Percentiles rank a stretch among this genome's conserved stretches.
phyloP scores from a whole-genome alignment of 768 basidiomycete genomes.

The Psilocybe subaeruginosa region DNA sequence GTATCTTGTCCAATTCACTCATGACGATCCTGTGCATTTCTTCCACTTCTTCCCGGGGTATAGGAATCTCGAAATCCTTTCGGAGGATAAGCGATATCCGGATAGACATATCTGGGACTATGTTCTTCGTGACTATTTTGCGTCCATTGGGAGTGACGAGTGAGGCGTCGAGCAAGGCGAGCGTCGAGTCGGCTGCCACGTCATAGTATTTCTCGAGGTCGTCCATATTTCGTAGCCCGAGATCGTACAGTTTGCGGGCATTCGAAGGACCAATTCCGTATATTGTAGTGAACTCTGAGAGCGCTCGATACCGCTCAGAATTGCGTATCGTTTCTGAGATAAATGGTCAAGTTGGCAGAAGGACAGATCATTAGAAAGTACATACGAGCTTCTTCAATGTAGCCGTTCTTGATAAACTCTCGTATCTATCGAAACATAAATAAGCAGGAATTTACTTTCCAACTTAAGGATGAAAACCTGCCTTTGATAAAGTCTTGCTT shows the following conservation, averaged over 20 bases:
- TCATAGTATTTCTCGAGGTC: constrained; percentile 74
- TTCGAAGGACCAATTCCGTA: constrained; percentile 78
- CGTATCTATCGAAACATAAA: constrained; percentile 46
- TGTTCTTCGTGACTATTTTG: constrained; percentile 19
- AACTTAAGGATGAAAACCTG: constrained; percentile 12
- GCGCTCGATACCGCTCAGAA: constrained; percentile 56
- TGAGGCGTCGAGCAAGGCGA: constrained; percentile 20
- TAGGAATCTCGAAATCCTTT: constrained; percentile 55
- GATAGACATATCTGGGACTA: constrained; percentile 42
- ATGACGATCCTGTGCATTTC: constrained; percentile 72
- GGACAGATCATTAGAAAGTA: constrained; percentile 38
- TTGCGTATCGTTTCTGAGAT: constrained; percentile 44
- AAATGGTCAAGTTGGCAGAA: neutral
- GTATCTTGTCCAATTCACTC: constrained; percentile 63
- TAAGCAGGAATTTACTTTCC: neutral
- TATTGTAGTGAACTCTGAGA: constrained; percentile 62
- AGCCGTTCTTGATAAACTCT: constrained; percentile 59
- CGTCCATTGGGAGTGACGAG: constrained; percentile 40
- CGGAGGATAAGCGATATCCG: constrained; percentile 62
- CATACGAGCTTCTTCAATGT: constrained; percentile 63
- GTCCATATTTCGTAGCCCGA: constrained; percentile 66
- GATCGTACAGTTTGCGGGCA: constrained; percentile 65
- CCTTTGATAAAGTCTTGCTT: constrained; percentile 54
- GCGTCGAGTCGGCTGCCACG: constrained; percentile 29
- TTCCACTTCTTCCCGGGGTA: constrained; percentile 77